phyloP scores from a whole-genome alignment of 2,329 filamentous ascomycete genomes.

The Lachnum nothofagi region DNA sequence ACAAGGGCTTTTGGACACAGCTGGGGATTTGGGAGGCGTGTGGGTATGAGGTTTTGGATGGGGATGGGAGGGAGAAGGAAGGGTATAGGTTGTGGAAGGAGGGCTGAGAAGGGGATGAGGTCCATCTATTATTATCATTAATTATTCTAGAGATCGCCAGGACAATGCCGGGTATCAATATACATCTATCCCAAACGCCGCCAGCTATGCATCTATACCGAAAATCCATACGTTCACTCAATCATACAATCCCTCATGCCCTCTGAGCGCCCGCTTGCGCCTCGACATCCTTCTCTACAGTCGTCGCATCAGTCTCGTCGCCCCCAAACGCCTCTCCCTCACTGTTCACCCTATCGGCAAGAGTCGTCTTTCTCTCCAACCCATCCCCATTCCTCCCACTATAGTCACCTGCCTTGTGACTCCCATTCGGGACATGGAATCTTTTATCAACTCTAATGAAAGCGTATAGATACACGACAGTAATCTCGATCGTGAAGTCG shows the following conservation, averaged over 20 bases:
- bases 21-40: constrained; percentile 2
- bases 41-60: neutral
- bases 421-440: constrained; percentile 70
- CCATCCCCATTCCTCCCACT: neutral
- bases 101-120: too few species aligned
- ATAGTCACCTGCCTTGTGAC: constrained; percentile 48
- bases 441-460: constrained; percentile 65
- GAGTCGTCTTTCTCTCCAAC: constrained; percentile 3
- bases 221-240: neutral
- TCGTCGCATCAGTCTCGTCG: neutral
- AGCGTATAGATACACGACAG: constrained; percentile 64
- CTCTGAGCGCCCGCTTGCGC: neutral
- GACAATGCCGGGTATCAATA: too few species aligned
- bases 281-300: neutral
- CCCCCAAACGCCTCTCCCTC: constrained; percentile 19
- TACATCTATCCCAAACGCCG: too few species aligned
- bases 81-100: too few species aligned
- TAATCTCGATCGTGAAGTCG: constrained; percentile 69
- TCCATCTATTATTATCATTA: too few species aligned
- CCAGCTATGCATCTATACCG: neutral
- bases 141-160: neutral
- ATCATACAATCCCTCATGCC: constrained; percentile 2
- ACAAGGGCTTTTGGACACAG: constrained; percentile 2
- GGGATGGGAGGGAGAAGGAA: neutral
- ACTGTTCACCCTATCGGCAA: constrained; percentile 10